Percentiles rank a stretch among this genome's conserved stretches.
Evolutionary conservation across 805 yeast genomes (phyloP).

Genomic region (Torulaspora quercuum): DNA sequence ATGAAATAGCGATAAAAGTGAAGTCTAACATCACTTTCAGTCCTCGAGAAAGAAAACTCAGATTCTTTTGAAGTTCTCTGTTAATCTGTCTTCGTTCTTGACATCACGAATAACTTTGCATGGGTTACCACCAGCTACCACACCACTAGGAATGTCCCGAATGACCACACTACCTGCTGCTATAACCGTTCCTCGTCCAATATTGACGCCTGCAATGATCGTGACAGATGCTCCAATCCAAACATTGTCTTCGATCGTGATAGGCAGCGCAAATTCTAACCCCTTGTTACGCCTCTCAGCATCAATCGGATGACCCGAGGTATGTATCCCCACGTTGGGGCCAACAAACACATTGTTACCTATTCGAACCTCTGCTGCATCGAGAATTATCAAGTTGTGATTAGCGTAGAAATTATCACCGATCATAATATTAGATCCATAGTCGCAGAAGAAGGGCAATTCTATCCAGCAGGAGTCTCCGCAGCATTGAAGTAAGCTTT

Average conservation of each 20-base stretch:
- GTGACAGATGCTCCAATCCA: slow-evolving; percentile 62
- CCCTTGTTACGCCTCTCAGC: slow-evolving; percentile 40
- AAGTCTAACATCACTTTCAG: too few relatives aligned
- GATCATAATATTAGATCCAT: slow-evolving; percentile 56
- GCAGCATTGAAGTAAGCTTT: too few relatives aligned
- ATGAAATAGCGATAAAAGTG: too few relatives aligned
- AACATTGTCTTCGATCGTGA: slow-evolving; percentile 58
- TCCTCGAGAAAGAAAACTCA: too few relatives aligned
- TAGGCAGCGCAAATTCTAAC: slow-evolving; percentile 54
- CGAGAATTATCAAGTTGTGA: slow-evolving; percentile 52
- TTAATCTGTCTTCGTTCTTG: slow-evolving; percentile 1
- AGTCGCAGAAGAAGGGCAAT: slow-evolving; percentile 61
- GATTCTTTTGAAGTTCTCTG: not conserved
- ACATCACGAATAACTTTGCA: slow-evolving; percentile 44
- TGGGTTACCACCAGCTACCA: slow-evolving; percentile 64
- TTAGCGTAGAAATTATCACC: slow-evolving; percentile 62
- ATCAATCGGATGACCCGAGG: slow-evolving; percentile 65
- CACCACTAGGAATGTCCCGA: slow-evolving; percentile 50
- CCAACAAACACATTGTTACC: slow-evolving; percentile 62
- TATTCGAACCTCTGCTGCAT: slow-evolving; percentile 55
- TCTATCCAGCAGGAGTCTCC: slow-evolving; percentile 46
- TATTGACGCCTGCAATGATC: slow-evolving; percentile 61
- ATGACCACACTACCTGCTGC: slow-evolving; percentile 70
- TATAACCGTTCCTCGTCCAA: slow-evolving; percentile 58
- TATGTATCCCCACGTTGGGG: slow-evolving; percentile 55